Evolutionary conservation across 345 rosid genomes (phyloP), one percentile per base, ranked within the genome.

Genomic region (Linum lewisii): DNA sequence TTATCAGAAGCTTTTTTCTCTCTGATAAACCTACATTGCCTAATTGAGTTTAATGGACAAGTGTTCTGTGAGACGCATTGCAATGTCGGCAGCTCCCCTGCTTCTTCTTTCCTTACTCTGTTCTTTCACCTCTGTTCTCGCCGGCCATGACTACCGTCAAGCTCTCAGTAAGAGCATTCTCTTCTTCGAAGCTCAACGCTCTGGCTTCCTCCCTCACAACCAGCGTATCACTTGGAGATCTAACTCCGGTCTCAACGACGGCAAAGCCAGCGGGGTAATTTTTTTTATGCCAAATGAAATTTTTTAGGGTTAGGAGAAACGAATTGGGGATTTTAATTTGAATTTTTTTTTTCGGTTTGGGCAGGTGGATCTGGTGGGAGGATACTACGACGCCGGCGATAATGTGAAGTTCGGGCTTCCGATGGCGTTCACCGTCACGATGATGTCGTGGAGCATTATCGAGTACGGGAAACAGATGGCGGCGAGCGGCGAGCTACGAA

Each of bases 341-440:
- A 11, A 20, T 52, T 52, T 20, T 10, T 24, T 21, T 0, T 20
- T 52, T 52, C n/a, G n/a, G n/a, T 52, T 52, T 19, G 5, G n/a
- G 13, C 72, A 94, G 97, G 95, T 85, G 83, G 92, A 94, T 85
- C 84, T 94, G 24, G 95, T 87, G 0, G 99, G 99, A 63, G 99
- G 99, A 42, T 94, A 94, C 74, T 87, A 94, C 57, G 99, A 94
- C 68, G 99, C 99, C 37, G 99, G 99, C 68, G 99, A 93, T 77
- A 93, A 93, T 73, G 99, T 93, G 72, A 93, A 93, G 81, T 93
- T 93, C 61, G 99, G 99, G 1, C 77, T 93, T 3, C 99, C 99
- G 37, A 89, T 93, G 99, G 99, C 99, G 1, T 93, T 93, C 68
- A 93, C 99, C 11, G 69, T 93, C 50, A 93, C 99, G 18, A 90